Evolutionary conservation across 108 stramenopile species (phyloP), one percentile per base, ranked within the genome.

Genomic region (Nitzschia sp.): DNA sequence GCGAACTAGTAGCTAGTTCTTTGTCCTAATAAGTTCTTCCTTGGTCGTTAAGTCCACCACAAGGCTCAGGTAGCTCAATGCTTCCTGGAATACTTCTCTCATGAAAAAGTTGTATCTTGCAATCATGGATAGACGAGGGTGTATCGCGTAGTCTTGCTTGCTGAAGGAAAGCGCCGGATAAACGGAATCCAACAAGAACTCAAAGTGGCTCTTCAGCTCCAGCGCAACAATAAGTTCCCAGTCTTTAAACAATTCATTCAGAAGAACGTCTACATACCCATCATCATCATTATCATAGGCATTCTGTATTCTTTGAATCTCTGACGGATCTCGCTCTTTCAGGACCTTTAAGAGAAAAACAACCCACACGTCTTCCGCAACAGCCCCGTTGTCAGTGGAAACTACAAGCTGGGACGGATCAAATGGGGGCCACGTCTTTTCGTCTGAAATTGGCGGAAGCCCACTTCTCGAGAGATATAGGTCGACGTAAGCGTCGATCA

Each of bases 331-430:
- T 15, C 36, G 47, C 59, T 55, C 38, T 26, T 36, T 28, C 21
- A 72, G 30, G 34, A 68, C 17, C 29, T 57, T 68, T 33, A 60
- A 63, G 0, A 70, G 30, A 33, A 70, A 59, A 25, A 64, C 13
- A 30, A 63, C n/a, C 72, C 64, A 65, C 33, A 73, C 57, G 8
- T 73, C 72, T 50, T 73, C 65, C 45, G 72, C 45, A n/a, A 73
- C 41, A 17, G 32, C 65, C 13, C 63, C 72, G 47, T 58, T 66
- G 3, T 28, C 29, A 17, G 71, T 72, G 17, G 71, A 62, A 41
- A 63, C 53, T 8, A 72, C 71, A 17, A 72, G 29, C 9, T 54
- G 26, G n/a, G 71, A 54, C 31, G 21, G 71, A 36, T 72, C 71
- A 9, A 72, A 26, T 9, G 53, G 48, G 35, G 67, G 56, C 67